Base-by-base conservation (phyloP, 2,329 filamentous ascomycete genomes). In the Aspergillus fructus region DNA sequence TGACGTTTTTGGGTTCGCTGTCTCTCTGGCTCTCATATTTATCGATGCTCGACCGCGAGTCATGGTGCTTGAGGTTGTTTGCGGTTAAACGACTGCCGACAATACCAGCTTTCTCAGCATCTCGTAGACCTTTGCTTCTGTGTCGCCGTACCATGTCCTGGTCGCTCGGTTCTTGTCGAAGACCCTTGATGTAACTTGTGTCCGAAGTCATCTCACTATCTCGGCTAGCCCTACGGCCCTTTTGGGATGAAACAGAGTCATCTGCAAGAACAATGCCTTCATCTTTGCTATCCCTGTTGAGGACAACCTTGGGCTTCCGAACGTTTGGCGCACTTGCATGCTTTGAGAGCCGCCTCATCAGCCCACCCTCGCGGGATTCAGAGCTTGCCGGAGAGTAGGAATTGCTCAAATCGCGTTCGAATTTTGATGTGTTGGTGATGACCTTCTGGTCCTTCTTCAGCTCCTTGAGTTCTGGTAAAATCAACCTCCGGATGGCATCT, bases 361-460 rank as follows among this genome's bases (percentile, higher is more conserved):
- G 70, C 15, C 78, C 77, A 15, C 78, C 77, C 53, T 88, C 86
- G 60, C 83, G 81, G 4, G 81, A 82, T 21, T 78, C 72, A 21
- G 80, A 81, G 58, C 78, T 88, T 66, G 74, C 84, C 69, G 76
- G 84, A 63, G 75, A 80, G 61, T 86, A 80, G 1, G 87, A 87
- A 54, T 85, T 84, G 65, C 85, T 80, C 70, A 84, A 79, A 59
- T 86, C 84, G 54, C 80, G 81, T 30, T 88, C 84, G 33, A 90
- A 93, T 57, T 87, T 88, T 55, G 85, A 85, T 11, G 85, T 85
- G 66, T 86, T 88, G 62, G 89, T 83, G 61, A 88, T 86, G 62
- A 89, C 88, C 72, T 90, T 93, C 71, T 93, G 90, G 69, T 96
- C 92, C 66, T 93, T 87, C 74, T 96, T 97, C 54, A 99, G 80